These are phyloP conservation scores for Neonectria punicea DNA, from an alignment of 2,329 filamentous ascomycete genomes.

Conservation along the genomic window DNA sequence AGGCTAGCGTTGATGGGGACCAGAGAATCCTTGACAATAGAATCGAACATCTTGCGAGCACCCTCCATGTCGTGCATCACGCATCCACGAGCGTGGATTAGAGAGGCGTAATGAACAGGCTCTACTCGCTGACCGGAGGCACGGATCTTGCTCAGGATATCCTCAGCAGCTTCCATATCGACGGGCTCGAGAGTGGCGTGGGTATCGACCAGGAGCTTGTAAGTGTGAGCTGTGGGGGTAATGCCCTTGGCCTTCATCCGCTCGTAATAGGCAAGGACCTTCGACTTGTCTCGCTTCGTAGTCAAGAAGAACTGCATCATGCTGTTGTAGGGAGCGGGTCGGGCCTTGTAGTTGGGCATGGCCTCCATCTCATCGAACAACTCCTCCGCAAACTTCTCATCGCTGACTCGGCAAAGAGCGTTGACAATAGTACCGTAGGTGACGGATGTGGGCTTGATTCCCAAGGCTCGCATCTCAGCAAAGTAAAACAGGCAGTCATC, in stretches of 20 bases:
- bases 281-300: slow-evolving; percentile 93
- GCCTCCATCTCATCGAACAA: slow-evolving; percentile 99
- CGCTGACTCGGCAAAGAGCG: slow-evolving; percentile 93
- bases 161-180: slow-evolving; percentile 87
- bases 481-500: slow-evolving; percentile 99
- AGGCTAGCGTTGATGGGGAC: slow-evolving; percentile 84
- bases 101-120: slow-evolving; percentile 92
- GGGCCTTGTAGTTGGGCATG: slow-evolving; percentile 98
- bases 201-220: slow-evolving; percentile 96
- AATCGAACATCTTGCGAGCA: slow-evolving; percentile 84
- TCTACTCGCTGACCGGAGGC: slow-evolving; percentile 80
- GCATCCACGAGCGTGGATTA: slow-evolving; percentile 96
- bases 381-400: slow-evolving; percentile 97
- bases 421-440: slow-evolving; percentile 99
- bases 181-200: slow-evolving; percentile 93
- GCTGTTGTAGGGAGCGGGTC: slow-evolving; percentile 97
- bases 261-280: slow-evolving; percentile 94
- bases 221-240: slow-evolving; percentile 92
- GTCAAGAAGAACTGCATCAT: slow-evolving; percentile 99
- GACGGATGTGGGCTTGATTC: slow-evolving; percentile 94
- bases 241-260: slow-evolving; percentile 92
- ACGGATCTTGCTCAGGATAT: slow-evolving; percentile 82
- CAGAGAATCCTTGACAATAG: slow-evolving; percentile 74
- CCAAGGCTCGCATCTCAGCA: slow-evolving; percentile 92
- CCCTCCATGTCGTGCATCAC: slow-evolving; percentile 91